Evolutionary conservation across 192 early-diverging fungal species (phyloP).

Genomic region (Coemansia sp.): DNA sequence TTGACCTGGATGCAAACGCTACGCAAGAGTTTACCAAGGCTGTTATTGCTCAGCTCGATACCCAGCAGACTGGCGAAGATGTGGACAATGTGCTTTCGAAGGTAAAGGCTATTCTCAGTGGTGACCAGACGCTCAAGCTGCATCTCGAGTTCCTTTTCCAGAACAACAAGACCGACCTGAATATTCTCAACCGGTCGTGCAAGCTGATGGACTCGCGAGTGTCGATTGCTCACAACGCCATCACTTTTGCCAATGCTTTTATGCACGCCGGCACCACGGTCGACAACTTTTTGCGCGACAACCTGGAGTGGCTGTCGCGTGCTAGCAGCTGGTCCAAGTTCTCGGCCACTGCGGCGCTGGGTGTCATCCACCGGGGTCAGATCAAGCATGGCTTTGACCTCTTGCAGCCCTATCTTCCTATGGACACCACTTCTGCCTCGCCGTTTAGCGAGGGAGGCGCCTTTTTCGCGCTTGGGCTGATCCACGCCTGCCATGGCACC

Average conservation of each 20-base stretch:
- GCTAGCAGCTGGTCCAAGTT: slow-evolving; percentile 99
- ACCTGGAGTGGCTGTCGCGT: slow-evolving; percentile 95
- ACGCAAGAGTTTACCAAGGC: slow-evolving; percentile 95
- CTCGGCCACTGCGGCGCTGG: slow-evolving; percentile 94
- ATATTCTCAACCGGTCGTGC: slow-evolving; percentile 92
- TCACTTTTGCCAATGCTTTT: slow-evolving; percentile 96
- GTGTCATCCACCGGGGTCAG: slow-evolving; percentile 99
- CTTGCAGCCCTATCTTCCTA: slow-evolving; percentile 91
- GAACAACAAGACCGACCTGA: slow-evolving; percentile 95
- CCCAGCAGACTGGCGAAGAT: slow-evolving; percentile 14
- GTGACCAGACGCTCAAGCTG: slow-evolving; percentile 88
- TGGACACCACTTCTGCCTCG: slow-evolving; percentile 82
- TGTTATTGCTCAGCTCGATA: slow-evolving; percentile 62
- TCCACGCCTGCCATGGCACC: slow-evolving; percentile 92
- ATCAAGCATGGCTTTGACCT: slow-evolving; percentile 78
- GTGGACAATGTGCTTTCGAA: slow-evolving; percentile 48
- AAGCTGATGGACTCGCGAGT: slow-evolving; percentile 86
- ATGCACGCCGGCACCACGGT: slow-evolving; percentile 98
- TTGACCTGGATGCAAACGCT: slow-evolving; percentile 95
- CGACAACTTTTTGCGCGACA: slow-evolving; percentile 96
- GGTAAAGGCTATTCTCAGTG: slow-evolving; percentile 82
- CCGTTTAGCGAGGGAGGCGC: slow-evolving; percentile 97
- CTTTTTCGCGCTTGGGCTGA: slow-evolving; percentile 95
- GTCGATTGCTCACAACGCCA: slow-evolving; percentile 92
- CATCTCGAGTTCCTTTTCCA: slow-evolving; percentile 93